Conservation (phyloP, 495 filamentous ascomycete genomes). For the Polyplosphaeria fusca region DNA sequence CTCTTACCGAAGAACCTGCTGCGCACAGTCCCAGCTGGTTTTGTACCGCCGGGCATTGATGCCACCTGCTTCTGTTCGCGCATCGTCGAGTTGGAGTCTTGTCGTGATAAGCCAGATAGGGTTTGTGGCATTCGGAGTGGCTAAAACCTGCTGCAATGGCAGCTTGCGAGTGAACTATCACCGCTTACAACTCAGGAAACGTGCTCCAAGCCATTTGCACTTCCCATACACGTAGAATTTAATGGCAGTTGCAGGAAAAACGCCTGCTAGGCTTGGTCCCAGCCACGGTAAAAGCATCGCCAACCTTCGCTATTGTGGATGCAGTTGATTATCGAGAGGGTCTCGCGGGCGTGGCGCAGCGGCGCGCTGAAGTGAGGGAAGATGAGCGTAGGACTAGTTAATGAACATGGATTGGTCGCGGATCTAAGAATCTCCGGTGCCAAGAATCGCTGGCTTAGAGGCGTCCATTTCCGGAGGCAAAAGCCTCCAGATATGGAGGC, state of each 20-base stretch:
- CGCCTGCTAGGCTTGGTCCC: slow-evolving; percentile 7
- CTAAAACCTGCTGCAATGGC: slow-evolving; percentile 8
- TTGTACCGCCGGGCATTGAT: neutral
- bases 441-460: no score
- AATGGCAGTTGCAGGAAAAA: slow-evolving; percentile 3
- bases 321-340: slow-evolving; percentile 5
- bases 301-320: slow-evolving; percentile 10
- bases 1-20: neutral
- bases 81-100: slow-evolving; percentile 2
- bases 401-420: no score
- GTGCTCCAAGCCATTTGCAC: slow-evolving; percentile 8
- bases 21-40: neutral
- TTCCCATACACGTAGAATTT: slow-evolving; percentile 10
- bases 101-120: slow-evolving; percentile 10
- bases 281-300: slow-evolving; percentile 11
- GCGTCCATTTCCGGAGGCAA: no score
- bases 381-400: neutral
- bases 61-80: no score
- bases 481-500: no score
- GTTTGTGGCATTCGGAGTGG: neutral
- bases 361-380: neutral
- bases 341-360: slow-evolving; percentile 1
- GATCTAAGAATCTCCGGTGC: no score
- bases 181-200: neutral
- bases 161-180: slow-evolving; percentile 11